Conservation (phyloP, 441 rosid genomes). For the Jatropha podagrica region DNA sequence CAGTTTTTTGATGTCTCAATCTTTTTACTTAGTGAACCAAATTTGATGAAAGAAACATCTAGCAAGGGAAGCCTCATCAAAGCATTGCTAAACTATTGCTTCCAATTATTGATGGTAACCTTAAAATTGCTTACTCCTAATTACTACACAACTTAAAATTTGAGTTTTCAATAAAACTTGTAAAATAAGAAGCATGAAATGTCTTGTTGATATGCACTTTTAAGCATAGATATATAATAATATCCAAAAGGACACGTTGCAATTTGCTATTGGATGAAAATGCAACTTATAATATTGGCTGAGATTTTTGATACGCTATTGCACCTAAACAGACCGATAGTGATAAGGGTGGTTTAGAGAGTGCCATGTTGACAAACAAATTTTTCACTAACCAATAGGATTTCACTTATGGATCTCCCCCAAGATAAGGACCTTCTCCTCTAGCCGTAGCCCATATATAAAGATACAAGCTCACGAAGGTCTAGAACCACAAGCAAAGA, state of each 20-base stretch:
- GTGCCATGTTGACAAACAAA: slow-evolving; percentile 24
- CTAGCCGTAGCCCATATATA: too few species aligned
- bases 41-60: too few species aligned
- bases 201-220: background rate
- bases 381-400: slow-evolving; percentile 29
- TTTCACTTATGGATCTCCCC: slow-evolving; percentile 23
- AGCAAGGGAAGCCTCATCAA: too few species aligned
- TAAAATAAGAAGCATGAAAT: background rate
- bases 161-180: background rate
- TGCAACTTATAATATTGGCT: background rate
- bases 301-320: background rate
- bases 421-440: slow-evolving; percentile 27
- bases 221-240: background rate
- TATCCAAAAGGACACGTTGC: slow-evolving; percentile 25
- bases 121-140: too few species aligned
- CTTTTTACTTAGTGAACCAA: background rate
- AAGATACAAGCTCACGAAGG: too few species aligned
- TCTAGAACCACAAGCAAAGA: too few species aligned
- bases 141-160: background rate
- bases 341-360: slow-evolving; percentile 16
- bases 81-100: too few species aligned
- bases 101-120: too few species aligned
- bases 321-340: background rate
- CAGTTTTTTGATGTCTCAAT: too few species aligned
- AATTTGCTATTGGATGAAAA: slow-evolving; percentile 10